phyloP scores from a whole-genome alignment of 2,329 filamentous ascomycete species.

The Rachicladosporium sp. region DNA sequence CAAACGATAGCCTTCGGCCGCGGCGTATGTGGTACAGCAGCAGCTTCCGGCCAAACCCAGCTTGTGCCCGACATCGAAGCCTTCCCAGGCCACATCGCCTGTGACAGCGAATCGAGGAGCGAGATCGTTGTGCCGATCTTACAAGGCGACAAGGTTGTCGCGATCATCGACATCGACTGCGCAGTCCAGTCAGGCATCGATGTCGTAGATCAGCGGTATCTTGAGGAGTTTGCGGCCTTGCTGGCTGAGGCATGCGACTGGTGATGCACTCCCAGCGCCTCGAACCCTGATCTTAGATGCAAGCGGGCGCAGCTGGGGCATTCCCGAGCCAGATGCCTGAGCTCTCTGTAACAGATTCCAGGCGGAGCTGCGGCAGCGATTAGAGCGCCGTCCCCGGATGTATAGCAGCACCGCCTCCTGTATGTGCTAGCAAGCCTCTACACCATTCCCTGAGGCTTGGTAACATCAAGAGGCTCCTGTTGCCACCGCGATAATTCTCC shows the following conservation, averaged over 20 bases:
- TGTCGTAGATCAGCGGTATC: conserved; percentile 48
- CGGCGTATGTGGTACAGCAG: conserved; percentile 66
- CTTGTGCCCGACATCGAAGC: conserved; percentile 55
- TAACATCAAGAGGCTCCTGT: no score
- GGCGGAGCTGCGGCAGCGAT: no score
- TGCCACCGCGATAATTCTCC: no score
- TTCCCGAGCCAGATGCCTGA: no score
- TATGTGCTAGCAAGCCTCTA: no score
- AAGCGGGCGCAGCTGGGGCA: no score
- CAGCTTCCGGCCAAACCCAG: conserved; percentile 48
- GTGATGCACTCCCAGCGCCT: conserved; percentile 17
- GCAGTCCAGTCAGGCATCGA: conserved; percentile 55
- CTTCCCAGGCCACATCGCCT: conserved; percentile 73
- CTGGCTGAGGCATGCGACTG: conserved; percentile 54
- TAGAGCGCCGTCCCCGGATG: no score
- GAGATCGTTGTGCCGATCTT: conserved; percentile 73
- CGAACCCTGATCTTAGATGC: no score
- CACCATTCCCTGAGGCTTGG: no score
- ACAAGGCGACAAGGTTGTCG: conserved; percentile 40
- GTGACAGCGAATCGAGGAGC: conserved; percentile 61
- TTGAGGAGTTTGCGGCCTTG: conserved; percentile 55
- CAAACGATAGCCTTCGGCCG: conserved; percentile 62
- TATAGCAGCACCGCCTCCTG: no score
- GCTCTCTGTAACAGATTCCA: no score
- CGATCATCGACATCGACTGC: conserved; percentile 73